These are phyloP conservation scores for Paramyrothecium sp. DNA, from an alignment of 2,329 filamentous ascomycete species.

Conservation along the genomic window DNA sequence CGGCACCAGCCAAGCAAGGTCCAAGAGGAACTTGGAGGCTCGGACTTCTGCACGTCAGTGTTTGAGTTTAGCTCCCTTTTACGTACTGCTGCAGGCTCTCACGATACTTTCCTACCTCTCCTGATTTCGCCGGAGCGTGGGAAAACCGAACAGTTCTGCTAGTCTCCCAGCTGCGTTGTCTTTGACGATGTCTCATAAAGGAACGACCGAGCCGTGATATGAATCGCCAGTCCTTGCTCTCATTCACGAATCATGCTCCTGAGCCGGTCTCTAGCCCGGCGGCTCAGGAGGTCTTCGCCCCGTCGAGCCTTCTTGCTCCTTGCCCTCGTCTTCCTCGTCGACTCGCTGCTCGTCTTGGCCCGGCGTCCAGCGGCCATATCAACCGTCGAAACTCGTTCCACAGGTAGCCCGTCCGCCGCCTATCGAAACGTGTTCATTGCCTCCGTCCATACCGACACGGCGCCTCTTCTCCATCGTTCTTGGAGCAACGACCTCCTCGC, in stretches of 20 bases:
- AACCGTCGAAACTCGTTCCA: not conserved
- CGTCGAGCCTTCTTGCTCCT: slow-evolving; percentile 3
- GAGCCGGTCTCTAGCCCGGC: not conserved
- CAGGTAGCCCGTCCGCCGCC: not conserved
- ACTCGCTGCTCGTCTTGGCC: slow-evolving; percentile 2
- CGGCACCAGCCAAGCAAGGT: not conserved
- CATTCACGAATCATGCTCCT: not conserved
- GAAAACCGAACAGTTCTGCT: too few relatives aligned
- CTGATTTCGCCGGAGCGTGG: too few relatives aligned
- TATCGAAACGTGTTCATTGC: slow-evolving; percentile 58
- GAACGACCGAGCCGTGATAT: not conserved
- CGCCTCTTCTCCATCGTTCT: slow-evolving; percentile 21
- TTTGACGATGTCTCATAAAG: too few relatives aligned
- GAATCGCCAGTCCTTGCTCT: not conserved
- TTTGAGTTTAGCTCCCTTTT: too few relatives aligned
- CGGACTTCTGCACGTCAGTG: not conserved
- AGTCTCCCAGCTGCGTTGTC: too few relatives aligned
- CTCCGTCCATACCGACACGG: slow-evolving; percentile 68
- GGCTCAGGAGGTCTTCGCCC: not conserved
- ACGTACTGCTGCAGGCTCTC: too few relatives aligned
- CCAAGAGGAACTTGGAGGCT: not conserved
- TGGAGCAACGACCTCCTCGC: not conserved
- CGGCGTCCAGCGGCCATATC: not conserved
- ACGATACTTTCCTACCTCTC: too few relatives aligned
- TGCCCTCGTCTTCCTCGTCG: slow-evolving; percentile 4